Evolutionary conservation across 306 rosid species (phyloP), one percentile per base, ranked within the genome.

Genomic region (Rubus idaeus): DNA sequence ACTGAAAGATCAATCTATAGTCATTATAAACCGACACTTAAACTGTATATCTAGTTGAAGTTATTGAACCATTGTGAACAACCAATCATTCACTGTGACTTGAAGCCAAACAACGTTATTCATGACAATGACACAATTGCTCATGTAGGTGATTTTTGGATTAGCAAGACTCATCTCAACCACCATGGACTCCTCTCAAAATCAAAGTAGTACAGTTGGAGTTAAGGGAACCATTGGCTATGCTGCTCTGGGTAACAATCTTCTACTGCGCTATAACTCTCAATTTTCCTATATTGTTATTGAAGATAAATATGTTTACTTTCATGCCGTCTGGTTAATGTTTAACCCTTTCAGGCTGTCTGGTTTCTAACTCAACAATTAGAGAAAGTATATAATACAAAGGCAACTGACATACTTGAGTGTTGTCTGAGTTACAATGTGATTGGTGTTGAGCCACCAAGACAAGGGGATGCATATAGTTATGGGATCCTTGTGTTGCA

Each of bases 61-160:
- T 30, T 30, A 30, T 30, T 30, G 35, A 30, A 80, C 55, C 45
- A 26, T 20, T 83, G 85, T 47, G 78, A 83, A 60, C 76, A 70
- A 6, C 75, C 82, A 7, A 66, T 82, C 20, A 83, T 86, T 30
- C 89, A 86, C 41, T 77, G 89, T 30, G 84, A 85, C 75, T 37
- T 82, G 57, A 85, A 82, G 77, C 86, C 88, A 21, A 67, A 82
- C 80, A 79, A 82, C 13, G 77, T 79, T 18, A 76, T 82, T 7
- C 86, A 82, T 55, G 78, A 85, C 51, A 11, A 73, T 14, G 82
- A 85, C 46, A 76, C 82, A 78, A 76, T 73, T 39, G 86, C 82
- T 5, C 80, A 68, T 56, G 84, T 82, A 3, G 71, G 82, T 12
- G 35, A 30, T 30, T 30, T 30, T 30, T 30, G 35, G 35, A 30